phyloP scores from a whole-genome alignment of 192 early-diverging fungal species.

The Spinellus fusiger region DNA sequence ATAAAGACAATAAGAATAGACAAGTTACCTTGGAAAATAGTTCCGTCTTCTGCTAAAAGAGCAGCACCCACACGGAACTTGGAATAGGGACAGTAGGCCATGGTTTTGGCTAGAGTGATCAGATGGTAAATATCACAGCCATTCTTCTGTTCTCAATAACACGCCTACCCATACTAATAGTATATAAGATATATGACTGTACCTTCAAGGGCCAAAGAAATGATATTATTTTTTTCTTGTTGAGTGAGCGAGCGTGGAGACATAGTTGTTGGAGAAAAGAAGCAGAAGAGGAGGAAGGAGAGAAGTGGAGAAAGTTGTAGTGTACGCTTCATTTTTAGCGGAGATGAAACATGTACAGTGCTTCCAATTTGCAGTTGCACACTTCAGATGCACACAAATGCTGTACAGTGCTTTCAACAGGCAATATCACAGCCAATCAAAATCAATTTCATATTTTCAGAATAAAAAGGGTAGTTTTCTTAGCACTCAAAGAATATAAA shows the following conservation, averaged over 20 bases:
- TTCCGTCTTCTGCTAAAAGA: conserved; percentile 60
- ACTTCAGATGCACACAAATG: too few relatives aligned
- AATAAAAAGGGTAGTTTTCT: too few relatives aligned
- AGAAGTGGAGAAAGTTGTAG: background rate
- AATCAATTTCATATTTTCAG: too few relatives aligned
- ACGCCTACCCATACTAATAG: background rate
- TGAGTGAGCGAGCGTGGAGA: background rate
- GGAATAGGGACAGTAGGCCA: conserved; percentile 85
- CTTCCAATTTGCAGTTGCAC: too few relatives aligned
- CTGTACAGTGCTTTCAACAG: too few relatives aligned
- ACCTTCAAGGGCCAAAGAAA: background rate
- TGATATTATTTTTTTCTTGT: background rate
- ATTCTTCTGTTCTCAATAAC: background rate
- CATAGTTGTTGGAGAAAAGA: background rate
- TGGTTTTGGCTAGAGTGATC: conserved; percentile 49
- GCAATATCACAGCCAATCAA: too few relatives aligned
- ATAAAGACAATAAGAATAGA: background rate
- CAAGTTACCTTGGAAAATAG: conserved; percentile 44
- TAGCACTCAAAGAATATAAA: too few relatives aligned
- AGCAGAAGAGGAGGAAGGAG: background rate
- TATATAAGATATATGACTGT: background rate
- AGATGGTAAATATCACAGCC: background rate
- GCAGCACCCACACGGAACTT: conserved; percentile 91
- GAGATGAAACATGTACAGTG: too few relatives aligned
- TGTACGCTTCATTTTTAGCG: too few relatives aligned